Evolutionary conservation across 2,329 filamentous ascomycete genomes (phyloP).

Genomic region (Talaromyces sp.): DNA sequence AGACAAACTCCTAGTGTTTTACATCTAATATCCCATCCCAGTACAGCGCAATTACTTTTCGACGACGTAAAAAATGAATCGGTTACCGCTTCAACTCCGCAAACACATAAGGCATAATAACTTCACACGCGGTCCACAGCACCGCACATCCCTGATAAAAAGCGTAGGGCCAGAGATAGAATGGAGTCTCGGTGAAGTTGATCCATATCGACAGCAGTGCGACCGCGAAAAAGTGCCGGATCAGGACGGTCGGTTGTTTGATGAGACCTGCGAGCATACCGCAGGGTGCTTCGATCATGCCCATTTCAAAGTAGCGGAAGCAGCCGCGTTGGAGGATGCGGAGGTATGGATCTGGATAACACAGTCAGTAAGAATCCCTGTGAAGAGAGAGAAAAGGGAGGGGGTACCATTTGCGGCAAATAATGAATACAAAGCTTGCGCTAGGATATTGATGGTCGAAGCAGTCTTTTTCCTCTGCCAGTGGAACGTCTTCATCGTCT

Average conservation of each 20-base stretch:
- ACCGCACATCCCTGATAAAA: conserved; percentile 65
- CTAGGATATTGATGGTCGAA: conserved; percentile 94
- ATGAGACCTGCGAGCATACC: conserved; percentile 80
- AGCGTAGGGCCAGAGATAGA: conserved; percentile 61
- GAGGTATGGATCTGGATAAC: conserved; percentile 60
- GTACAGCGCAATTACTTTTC: background rate
- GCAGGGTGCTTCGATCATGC: conserved; percentile 72
- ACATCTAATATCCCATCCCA: background rate
- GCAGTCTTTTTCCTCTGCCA: conserved; percentile 80
- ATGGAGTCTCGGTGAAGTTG: conserved; percentile 50
- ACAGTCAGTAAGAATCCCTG: background rate
- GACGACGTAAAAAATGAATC: background rate
- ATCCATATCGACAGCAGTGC: conserved; percentile 84
- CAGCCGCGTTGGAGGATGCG: conserved; percentile 81
- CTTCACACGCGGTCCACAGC: conserved; percentile 74
- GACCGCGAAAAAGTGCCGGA: conserved; percentile 93
- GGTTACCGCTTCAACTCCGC: conserved; percentile 54
- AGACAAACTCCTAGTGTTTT: background rate
- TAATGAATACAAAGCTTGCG: conserved; percentile 84
- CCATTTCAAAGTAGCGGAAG: conserved; percentile 83
- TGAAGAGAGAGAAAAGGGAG: conserved; percentile 1
- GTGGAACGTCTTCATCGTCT: conserved; percentile 73
- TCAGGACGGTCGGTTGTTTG: conserved; percentile 69
- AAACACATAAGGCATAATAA: conserved; percentile 79
- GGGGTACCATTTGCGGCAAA: conserved; percentile 74